Percentiles rank a stretch among this genome's conserved stretches.
phyloP scores from a whole-genome alignment of 2,329 filamentous ascomycete species.

The Nemania serpens region DNA sequence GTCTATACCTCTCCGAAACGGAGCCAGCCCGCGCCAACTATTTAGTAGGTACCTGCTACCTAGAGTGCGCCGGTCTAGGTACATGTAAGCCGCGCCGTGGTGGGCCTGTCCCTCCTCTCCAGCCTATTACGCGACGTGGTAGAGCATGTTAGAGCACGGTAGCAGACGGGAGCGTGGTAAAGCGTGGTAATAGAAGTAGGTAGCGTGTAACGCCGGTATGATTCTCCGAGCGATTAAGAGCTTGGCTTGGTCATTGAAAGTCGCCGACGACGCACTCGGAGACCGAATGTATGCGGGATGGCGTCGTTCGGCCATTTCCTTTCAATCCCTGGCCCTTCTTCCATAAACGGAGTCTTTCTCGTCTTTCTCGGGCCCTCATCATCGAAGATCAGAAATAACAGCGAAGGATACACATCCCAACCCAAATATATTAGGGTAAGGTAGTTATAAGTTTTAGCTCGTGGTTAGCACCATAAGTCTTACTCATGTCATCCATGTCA shows the following conservation, averaged over 20 bases:
- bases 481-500: no score
- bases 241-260: not conserved
- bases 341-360: not conserved
- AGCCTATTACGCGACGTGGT: not conserved
- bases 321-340: not conserved
- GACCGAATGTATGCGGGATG: constrained; percentile 15
- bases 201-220: not conserved
- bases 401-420: not conserved
- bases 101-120: not conserved
- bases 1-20: no score
- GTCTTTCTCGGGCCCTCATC: not conserved
- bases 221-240: not conserved
- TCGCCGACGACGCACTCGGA: constrained; percentile 6
- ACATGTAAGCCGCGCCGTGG: no score
- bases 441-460: no score
- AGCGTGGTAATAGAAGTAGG: not conserved
- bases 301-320: constrained; percentile 5
- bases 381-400: not conserved
- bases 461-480: no score
- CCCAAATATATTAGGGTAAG: not conserved
- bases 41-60: no score
- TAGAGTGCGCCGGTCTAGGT: no score
- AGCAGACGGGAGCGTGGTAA: not conserved
- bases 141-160: not conserved
- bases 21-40: no score